Conservation (phyloP, 495 filamentous ascomycete genomes). For the Aspergillus homomorphus region DNA sequence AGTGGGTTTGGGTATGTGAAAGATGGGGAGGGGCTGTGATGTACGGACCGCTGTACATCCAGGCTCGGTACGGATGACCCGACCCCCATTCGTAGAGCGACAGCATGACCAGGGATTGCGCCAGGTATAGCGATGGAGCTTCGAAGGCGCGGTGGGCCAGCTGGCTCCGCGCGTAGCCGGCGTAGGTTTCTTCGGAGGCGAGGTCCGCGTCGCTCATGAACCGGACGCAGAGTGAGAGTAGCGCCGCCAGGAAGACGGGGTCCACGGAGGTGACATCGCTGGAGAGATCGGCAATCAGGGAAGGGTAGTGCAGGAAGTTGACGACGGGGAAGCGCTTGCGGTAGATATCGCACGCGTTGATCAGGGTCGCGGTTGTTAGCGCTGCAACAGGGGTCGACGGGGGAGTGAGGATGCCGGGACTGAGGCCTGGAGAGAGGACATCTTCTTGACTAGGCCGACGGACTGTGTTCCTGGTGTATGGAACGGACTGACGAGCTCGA, state of each 20-base stretch:
- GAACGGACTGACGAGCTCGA: slow-evolving; percentile 4
- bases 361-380: slow-evolving; percentile 31
- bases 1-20: slow-evolving; percentile 1
- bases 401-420: background rate
- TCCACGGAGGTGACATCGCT: slow-evolving; percentile 33
- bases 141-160: slow-evolving; percentile 40
- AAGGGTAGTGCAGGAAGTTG: slow-evolving; percentile 46
- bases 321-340: slow-evolving; percentile 43
- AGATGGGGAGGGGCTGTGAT: background rate
- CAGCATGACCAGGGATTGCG: slow-evolving; percentile 44
- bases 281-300: slow-evolving; percentile 42
- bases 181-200: slow-evolving; percentile 33
- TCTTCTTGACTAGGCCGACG: background rate
- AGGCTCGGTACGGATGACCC: slow-evolving; percentile 43
- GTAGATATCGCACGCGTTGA: slow-evolving; percentile 41
- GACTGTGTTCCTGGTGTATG: background rate
- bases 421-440: background rate
- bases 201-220: slow-evolving; percentile 34
- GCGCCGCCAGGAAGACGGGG: slow-evolving; percentile 39
- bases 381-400: slow-evolving; percentile 25
- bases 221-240: slow-evolving; percentile 40
- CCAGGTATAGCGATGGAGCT: slow-evolving; percentile 38
- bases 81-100: slow-evolving; percentile 46
- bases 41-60: slow-evolving; percentile 46
- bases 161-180: slow-evolving; percentile 37